A percentile compares a stretch with the other conserved stretches of the same genome.
phyloP scores from a whole-genome alignment of 805 yeast genomes.

The Candida nitratophila region DNA sequence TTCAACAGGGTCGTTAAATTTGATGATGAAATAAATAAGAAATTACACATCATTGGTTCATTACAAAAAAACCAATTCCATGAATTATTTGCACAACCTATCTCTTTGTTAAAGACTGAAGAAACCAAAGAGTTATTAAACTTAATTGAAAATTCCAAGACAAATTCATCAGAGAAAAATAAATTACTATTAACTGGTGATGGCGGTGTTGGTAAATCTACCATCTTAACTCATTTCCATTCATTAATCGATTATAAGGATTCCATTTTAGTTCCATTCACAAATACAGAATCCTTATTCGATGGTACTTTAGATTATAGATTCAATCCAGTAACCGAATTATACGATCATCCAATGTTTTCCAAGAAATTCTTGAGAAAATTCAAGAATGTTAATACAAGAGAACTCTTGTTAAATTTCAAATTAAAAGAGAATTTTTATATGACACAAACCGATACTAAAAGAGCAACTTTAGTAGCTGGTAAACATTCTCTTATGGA shows the following conservation, averaged over 20 bases:
- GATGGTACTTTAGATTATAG: constrained; percentile 70
- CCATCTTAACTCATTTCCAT: constrained; percentile 62
- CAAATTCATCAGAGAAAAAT: constrained; percentile 31
- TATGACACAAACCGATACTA: constrained; percentile 10
- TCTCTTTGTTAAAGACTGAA: constrained; percentile 48
- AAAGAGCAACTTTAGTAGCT: constrained; percentile 6
- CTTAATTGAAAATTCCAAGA: constrained; percentile 29
- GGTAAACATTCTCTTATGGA: constrained; percentile 34
- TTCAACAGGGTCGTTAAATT: constrained; percentile 32
- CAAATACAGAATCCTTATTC: constrained; percentile 52
- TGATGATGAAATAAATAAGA: constrained; percentile 31
- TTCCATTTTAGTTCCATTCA: constrained; percentile 52
- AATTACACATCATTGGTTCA: constrained; percentile 48
- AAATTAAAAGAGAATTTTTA: constrained; percentile 19
- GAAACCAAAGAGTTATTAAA: constrained; percentile 34
- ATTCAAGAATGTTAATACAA: constrained; percentile 37
- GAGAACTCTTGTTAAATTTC: constrained; percentile 27
- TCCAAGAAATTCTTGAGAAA: constrained; percentile 53
- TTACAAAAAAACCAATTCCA: constrained; percentile 63
- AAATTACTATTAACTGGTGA: constrained; percentile 58
- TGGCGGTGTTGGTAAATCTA: constrained; percentile 75
- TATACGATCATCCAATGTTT: constrained; percentile 76
- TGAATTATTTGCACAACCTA: constrained; percentile 56
- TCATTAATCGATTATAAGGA: constrained; percentile 23
- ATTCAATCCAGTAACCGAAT: constrained; percentile 37